Conservation (phyloP, 352 stramenopile genomes). For the Aphanomyces invadans region DNA sequence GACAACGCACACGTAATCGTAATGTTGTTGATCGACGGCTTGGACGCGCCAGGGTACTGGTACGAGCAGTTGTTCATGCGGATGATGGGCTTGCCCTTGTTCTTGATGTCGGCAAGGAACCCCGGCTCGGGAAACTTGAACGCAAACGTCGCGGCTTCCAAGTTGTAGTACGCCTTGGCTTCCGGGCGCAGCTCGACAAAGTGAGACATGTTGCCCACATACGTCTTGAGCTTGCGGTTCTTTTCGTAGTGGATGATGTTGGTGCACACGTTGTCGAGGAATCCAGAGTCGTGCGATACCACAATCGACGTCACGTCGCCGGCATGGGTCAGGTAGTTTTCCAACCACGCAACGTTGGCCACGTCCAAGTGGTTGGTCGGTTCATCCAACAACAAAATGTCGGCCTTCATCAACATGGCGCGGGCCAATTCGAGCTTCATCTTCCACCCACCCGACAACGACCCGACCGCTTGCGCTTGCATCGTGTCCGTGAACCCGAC, state of each 20-base stretch:
- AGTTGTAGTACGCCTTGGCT: constrained; percentile 85
- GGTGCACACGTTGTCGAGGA: constrained; percentile 96
- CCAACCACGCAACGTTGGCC: constrained; percentile 88
- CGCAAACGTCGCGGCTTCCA: constrained; percentile 75
- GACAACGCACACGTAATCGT: constrained; percentile 72
- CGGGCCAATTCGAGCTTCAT: constrained; percentile 93
- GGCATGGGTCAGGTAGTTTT: constrained; percentile 84
- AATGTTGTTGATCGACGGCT: constrained; percentile 80
- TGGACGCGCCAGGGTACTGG: constrained; percentile 65
- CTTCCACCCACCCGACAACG: constrained; percentile 93
- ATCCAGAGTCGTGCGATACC: constrained; percentile 95
- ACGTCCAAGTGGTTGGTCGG: constrained; percentile 93
- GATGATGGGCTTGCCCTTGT: constrained; percentile 87
- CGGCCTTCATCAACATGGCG: constrained; percentile 92
- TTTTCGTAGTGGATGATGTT: constrained; percentile 97
- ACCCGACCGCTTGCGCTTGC: constrained; percentile 87
- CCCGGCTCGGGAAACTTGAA: constrained; percentile 83
- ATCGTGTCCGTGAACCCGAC: constrained; percentile 93
- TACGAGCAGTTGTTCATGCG: constrained; percentile 81
- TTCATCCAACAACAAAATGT: constrained; percentile 95
- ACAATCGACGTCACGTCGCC: constrained; percentile 89
- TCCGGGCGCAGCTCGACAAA: constrained; percentile 83
- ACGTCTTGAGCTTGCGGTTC: constrained; percentile 84
- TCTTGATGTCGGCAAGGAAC: constrained; percentile 86
- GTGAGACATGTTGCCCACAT: constrained; percentile 79